A percentile compares a stretch with the other conserved stretches of the same genome.
These are phyloP conservation scores for Auricularia sp. DNA, from an alignment of 768 basidiomycete species.

Conservation along the genomic window DNA sequence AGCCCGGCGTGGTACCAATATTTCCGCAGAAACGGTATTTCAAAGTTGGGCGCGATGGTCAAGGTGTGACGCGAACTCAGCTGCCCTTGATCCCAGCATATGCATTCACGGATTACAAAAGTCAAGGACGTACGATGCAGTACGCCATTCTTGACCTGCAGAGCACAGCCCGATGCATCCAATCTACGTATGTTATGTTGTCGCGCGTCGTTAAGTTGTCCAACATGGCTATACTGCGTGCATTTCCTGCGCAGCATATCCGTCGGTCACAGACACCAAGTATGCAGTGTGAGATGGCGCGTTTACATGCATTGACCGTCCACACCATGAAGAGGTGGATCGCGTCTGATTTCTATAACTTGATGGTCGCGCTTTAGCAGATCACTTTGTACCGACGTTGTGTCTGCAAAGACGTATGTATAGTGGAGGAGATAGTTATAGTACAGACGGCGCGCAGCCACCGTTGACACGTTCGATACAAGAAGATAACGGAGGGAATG, in stretches of 20 bases:
- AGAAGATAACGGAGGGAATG: too few relatives aligned
- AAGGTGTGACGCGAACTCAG: background rate
- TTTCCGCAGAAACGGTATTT: background rate
- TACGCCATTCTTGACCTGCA: slow-evolving; percentile 3
- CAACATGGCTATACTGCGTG: background rate
- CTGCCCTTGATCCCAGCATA: slow-evolving; percentile 1
- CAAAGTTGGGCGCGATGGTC: background rate
- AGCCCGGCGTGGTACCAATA: background rate
- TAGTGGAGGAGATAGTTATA: too few relatives aligned
- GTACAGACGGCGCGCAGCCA: too few relatives aligned
- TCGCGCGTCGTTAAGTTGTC: background rate
- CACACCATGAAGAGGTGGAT: too few relatives aligned
- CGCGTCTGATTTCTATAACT: too few relatives aligned
- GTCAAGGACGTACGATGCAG: slow-evolving; percentile 1
- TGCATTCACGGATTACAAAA: slow-evolving; percentile 7
- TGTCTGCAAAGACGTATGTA: too few relatives aligned
- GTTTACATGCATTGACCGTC: too few relatives aligned
- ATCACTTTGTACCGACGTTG: too few relatives aligned
- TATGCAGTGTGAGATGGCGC: too few relatives aligned
- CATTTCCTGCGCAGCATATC: background rate
- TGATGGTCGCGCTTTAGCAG: too few relatives aligned
- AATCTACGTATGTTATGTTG: slow-evolving; percentile 6
- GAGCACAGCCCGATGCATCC: background rate
- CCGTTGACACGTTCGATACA: too few relatives aligned
- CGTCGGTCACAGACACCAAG: too few relatives aligned